phyloP scores from a whole-genome alignment of 2,329 filamentous ascomycete genomes.

The Fusarium sp. region DNA sequence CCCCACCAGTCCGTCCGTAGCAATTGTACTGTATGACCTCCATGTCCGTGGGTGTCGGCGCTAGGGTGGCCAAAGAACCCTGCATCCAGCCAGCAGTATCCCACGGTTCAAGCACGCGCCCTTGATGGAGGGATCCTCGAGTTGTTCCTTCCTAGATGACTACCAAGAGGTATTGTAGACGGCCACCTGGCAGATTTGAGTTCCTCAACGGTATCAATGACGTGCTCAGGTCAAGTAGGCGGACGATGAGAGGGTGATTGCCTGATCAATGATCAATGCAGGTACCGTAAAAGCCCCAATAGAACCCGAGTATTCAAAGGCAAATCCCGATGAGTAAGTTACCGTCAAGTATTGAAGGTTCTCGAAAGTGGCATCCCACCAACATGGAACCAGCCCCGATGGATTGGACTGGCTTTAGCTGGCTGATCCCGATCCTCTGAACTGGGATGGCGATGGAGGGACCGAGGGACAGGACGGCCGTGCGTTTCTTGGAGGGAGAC shows the following conservation, averaged over 20 bases:
- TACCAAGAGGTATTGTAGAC: background rate
- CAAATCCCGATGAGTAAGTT: background rate
- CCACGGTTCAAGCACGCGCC: background rate
- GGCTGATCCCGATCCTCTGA: conserved; percentile 28
- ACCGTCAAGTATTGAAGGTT: background rate
- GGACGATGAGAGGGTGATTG: background rate
- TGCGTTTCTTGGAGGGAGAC: background rate
- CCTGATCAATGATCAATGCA: background rate
- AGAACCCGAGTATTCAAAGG: background rate
- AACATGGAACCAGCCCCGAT: conserved; percentile 8
- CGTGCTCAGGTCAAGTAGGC: background rate
- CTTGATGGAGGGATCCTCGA: background rate
- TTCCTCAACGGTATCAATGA: background rate
- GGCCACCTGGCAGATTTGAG: background rate
- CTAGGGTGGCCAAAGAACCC: background rate
- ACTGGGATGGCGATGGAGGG: conserved; percentile 13
- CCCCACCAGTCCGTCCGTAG: background rate
- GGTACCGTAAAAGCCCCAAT: background rate
- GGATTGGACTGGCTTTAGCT: conserved; percentile 15
- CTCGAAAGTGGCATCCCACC: background rate
- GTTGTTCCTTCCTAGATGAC: background rate
- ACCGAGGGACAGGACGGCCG: conserved; percentile 6
- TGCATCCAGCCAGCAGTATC: background rate
- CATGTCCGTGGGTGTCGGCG: background rate
- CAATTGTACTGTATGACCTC: background rate